Base-by-base conservation (phyloP, 2,329 filamentous ascomycete species). In the Ceratocystis variospora region DNA sequence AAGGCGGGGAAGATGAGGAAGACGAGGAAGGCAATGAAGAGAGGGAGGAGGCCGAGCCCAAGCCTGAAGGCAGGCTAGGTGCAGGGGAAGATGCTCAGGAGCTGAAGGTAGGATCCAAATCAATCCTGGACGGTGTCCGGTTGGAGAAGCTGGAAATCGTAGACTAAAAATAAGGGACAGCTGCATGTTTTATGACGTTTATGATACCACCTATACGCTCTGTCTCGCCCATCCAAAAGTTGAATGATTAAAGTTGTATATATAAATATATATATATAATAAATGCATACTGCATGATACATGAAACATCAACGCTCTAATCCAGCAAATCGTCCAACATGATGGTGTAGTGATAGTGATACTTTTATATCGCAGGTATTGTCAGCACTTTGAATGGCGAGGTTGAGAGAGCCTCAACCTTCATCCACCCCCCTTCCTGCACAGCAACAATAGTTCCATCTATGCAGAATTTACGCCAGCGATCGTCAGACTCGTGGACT, bases 391-490 rank as follows among this genome's bases (percentile, higher is more conserved):
- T 73, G 62, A 83, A 74, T 31, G 75, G 72, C n/a, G 74, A 73
- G 53, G 72, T 70, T 7, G 74, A 72, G 28, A 82, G 79, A 71
- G 77, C 81, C 69, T 74, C 75, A 0, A 96, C 81, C 68, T 84
- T 82, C 74, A 96, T 83, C 79, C 83, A 87, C 0, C 91, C 91
- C 1, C 81, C 85, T 63, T 79, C 74, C 22, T 88, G 87, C 0
- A 96, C 77, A 67, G 83, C 81, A 2, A 96, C 83, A 71, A 96
- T 95, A 64, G 87, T 90, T 2, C 93, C 93, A 74, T 97, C 93
- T n/a, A 97, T 80, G 73, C 93, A 97, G 15, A 96, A 82, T 72
- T 92, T 84, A 68, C 93, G 80, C 91, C 91, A 96, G 64, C 85
- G 79, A 59, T 78, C 78, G n/a, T 90, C 84, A 17, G 82, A 78